A percentile compares a stretch with the other conserved stretches of the same genome.
Conservation (phyloP, 1,139 yeast genomes). For the Lodderomyces beijingensis region DNA sequence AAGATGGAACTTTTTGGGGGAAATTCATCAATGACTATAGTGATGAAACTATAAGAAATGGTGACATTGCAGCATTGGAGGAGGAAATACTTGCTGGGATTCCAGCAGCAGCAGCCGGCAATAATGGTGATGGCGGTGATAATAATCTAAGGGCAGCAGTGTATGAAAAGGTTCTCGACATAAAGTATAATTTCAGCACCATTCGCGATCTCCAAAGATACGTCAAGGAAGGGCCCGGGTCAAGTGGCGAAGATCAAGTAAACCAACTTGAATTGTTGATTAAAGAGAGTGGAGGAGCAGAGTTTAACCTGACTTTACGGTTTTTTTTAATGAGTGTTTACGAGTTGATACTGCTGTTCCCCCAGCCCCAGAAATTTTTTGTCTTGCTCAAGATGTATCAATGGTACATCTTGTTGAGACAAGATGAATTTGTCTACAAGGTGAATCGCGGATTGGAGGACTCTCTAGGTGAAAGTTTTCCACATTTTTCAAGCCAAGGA, state of each 20-base stretch:
- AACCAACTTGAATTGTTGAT: not conserved
- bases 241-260: not conserved
- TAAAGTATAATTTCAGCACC: constrained; percentile 26
- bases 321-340: not conserved
- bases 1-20: constrained; percentile 21
- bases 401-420: constrained; percentile 22
- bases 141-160: constrained; percentile 23
- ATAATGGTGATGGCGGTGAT: too few relatives aligned
- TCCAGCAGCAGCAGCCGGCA: too few relatives aligned
- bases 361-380: constrained; percentile 29
- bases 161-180: constrained; percentile 32
- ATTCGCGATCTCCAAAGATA: constrained; percentile 11
- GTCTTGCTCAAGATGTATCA: constrained; percentile 33
- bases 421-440: constrained; percentile 38
- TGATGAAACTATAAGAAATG: constrained; percentile 16
- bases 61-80: constrained; percentile 23
- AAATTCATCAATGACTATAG: constrained; percentile 20
- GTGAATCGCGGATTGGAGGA: constrained; percentile 37
- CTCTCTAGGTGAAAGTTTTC: constrained; percentile 19
- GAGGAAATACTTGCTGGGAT: constrained; percentile 28
- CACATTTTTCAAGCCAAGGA: constrained; percentile 38
- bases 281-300: not conserved
- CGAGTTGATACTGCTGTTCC: not conserved
- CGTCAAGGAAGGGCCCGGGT: not conserved
- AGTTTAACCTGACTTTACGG: not conserved